A percentile compares a stretch with the other conserved stretches of the same genome.
phyloP scores from a whole-genome alignment of 345 rosid genomes.

The Eutrema yunnanense region DNA sequence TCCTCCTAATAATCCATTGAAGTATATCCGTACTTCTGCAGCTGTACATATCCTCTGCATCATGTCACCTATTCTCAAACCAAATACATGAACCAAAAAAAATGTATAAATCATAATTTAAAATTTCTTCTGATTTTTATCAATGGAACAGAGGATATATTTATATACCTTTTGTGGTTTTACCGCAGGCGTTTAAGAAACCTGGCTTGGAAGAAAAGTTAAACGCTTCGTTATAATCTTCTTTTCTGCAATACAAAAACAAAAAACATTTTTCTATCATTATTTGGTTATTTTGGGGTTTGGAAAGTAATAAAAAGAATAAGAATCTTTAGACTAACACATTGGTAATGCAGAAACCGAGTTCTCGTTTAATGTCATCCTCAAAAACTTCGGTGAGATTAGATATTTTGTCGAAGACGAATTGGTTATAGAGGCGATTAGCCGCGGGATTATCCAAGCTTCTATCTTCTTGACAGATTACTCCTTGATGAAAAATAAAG shows the following conservation, averaged over 20 bases:
- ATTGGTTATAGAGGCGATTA: slow-evolving; percentile 36
- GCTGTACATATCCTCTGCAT: slow-evolving; percentile 69
- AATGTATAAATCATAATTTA: background rate
- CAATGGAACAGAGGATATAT: background rate
- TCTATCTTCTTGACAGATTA: slow-evolving; percentile 3
- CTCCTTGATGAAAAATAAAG: background rate
- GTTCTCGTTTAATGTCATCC: slow-evolving; percentile 47
- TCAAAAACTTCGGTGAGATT: slow-evolving; percentile 57
- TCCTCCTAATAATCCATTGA: slow-evolving; percentile 45
- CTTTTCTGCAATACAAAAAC: slow-evolving; percentile 43
- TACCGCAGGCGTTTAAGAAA: slow-evolving; percentile 58
- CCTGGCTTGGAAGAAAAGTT: slow-evolving; percentile 59
- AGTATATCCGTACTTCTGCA: slow-evolving; percentile 81
- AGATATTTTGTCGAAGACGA: slow-evolving; percentile 39
- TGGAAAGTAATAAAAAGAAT: background rate
- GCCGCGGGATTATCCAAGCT: slow-evolving; percentile 31
- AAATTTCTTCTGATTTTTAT: background rate
- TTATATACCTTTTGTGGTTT: slow-evolving; percentile 51
- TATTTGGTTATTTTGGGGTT: background rate
- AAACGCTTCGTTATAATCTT: slow-evolving; percentile 81
- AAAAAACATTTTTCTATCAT: background rate
- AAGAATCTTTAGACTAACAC: slow-evolving; percentile 38
- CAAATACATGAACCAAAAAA: no score
- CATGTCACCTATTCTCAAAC: slow-evolving; percentile 54
- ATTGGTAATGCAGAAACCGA: slow-evolving; percentile 85